phyloP scores from a whole-genome alignment of 2,329 filamentous ascomycete genomes.

The Arachnomyces sp. region DNA sequence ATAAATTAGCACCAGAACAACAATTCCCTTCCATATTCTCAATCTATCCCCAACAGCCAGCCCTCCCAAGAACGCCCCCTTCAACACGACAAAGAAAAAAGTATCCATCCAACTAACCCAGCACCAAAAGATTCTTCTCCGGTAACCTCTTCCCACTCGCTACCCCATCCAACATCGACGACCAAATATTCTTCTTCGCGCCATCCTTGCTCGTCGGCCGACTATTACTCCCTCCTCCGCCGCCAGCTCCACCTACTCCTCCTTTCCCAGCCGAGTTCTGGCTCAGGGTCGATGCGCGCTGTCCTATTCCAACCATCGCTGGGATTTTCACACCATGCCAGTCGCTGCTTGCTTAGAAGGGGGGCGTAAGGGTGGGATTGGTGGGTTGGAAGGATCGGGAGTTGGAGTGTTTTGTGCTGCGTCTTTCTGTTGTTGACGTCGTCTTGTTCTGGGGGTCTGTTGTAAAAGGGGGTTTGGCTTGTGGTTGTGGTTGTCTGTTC shows the following conservation, averaged over 20 bases:
- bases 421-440: too few species aligned
- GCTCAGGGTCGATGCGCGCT: constrained; percentile 31
- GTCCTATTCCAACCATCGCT: constrained; percentile 29
- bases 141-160: constrained; percentile 83
- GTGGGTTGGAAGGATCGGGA: neutral
- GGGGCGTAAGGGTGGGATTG: neutral
- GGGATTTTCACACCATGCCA: constrained; percentile 31
- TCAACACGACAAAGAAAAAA: constrained; percentile 6
- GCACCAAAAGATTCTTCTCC: constrained; percentile 81
- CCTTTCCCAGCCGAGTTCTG: constrained; percentile 26
- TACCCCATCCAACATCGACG: constrained; percentile 81
- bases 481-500: too few species aligned
- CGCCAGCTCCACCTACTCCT: too few species aligned
- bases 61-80: too few species aligned
- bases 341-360: constrained; percentile 2
- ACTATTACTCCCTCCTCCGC: constrained; percentile 25
- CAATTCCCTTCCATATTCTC: neutral
- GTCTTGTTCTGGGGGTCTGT: too few species aligned
- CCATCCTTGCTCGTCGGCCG: constrained; percentile 50
- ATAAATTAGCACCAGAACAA: constrained; percentile 12
- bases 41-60: too few species aligned
- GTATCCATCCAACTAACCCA: constrained; percentile 50
- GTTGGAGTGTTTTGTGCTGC: too few species aligned
- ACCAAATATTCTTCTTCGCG: constrained; percentile 82
- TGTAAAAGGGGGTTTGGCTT: too few species aligned